These are phyloP conservation scores for Blumeria hordei DNA, from an alignment of 2,329 filamentous ascomycete species.

Conservation along the genomic window DNA sequence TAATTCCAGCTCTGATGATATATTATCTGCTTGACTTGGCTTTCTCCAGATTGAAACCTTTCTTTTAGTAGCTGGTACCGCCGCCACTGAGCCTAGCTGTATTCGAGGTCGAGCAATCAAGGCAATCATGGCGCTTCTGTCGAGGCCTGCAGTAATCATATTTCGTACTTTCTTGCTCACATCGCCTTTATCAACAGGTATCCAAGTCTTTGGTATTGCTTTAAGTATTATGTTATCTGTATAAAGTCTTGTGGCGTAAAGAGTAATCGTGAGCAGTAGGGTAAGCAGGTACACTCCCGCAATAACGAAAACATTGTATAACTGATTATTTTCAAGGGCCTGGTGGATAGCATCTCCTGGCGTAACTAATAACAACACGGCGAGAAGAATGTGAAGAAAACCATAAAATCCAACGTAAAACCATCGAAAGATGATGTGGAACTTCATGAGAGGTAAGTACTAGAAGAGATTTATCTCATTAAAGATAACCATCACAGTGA, in stretches of 20 bases:
- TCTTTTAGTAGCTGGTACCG: slow-evolving; percentile 6
- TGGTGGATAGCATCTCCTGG: slow-evolving; percentile 64
- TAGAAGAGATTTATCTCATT: too few relatives aligned
- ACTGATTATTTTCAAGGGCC: slow-evolving; percentile 37
- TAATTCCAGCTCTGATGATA: background rate
- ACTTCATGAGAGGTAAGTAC: background rate
- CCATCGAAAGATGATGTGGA: slow-evolving; percentile 36
- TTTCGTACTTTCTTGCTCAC: slow-evolving; percentile 49
- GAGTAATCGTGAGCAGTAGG: slow-evolving; percentile 40
- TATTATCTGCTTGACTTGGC: background rate
- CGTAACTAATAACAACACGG: slow-evolving; percentile 52
- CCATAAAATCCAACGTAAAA: slow-evolving; percentile 63
- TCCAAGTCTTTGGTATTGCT: slow-evolving; percentile 65
- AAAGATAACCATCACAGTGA: too few relatives aligned
- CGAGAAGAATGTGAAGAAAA: slow-evolving; percentile 47
- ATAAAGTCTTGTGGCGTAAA: slow-evolving; percentile 69
- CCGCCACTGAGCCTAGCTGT: slow-evolving; percentile 12
- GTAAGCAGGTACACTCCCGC: slow-evolving; percentile 53
- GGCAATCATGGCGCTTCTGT: slow-evolving; percentile 56
- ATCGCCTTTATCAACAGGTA: slow-evolving; percentile 70
- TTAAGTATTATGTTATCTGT: slow-evolving; percentile 58
- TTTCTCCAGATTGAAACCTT: background rate
- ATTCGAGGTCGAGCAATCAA: slow-evolving; percentile 53
- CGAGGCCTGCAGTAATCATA: slow-evolving; percentile 49
- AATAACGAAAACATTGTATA: slow-evolving; percentile 67